Base-by-base conservation (phyloP, 192 early-diverging fungal genomes). In the Paraglomus brasilianum region DNA sequence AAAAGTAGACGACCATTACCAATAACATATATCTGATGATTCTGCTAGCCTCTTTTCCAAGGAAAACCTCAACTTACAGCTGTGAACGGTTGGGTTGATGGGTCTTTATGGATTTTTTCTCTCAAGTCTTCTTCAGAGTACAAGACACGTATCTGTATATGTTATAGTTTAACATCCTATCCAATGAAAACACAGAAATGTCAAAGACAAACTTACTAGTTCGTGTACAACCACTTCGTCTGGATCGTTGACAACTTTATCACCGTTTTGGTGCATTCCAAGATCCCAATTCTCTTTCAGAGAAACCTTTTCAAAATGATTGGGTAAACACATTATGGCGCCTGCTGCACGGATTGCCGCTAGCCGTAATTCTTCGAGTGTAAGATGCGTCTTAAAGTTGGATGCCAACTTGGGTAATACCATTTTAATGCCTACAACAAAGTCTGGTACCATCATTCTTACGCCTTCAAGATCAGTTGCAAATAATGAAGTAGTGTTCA, bases 391-490 rank as follows among this genome's bases (percentile, higher is more conserved):
- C 36, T 69, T 51, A 45, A 78, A 80, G 13, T 75, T 75, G 40
- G 72, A 69, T 41, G 65, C 69, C 40, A 80, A 57, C 45, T 72
- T 78, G 2, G 86, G 85, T 46, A 92, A 67, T 24, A 92, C 71
- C 30, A 88, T 81, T 49, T 82, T 81, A 9, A 92, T 78, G 5
- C 83, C 89, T 15, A 87, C 66, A 4, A 93, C 80, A 77, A 89
- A 90, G 53, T 93, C 85, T 0, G 91, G 89, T 4, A 89, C 80
- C 47, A 92, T 75, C 72, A 92, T 80, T 15, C 88, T 83, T 6
- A 88, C 77, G 17, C 93, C 93, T 17, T 89, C 82, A 42, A 94
- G 72, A 14, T 89, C 86, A 19, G 76, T 77, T 1, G 83, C 77
- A 69, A 94, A 92, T 17, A 93, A 69, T 24, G 78, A 78, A 13